Evolutionary conservation across 2,329 filamentous ascomycete genomes (phyloP), one percentile per base, ranked within the genome.

Genomic region (Monosporascus cannonballus): DNA sequence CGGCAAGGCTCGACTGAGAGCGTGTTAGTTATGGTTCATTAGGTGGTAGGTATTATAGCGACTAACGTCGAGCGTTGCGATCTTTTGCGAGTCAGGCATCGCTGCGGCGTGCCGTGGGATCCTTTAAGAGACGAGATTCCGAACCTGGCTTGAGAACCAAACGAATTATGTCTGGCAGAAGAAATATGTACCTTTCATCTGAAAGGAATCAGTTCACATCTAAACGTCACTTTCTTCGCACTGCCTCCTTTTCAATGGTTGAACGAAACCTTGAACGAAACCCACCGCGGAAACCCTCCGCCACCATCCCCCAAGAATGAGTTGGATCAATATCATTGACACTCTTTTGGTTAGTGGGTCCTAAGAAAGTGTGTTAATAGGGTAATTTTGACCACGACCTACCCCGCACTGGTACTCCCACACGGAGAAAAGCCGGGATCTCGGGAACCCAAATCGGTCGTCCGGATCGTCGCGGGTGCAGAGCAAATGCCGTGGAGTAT

Each of bases 1-100:
- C 79, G 54, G 80, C 77, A 56, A 90, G 79, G 34, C 85, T 82
- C 53, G 80, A 75, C 86, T 90, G 56, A 8, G 48, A 17, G 24
- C 49, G 1, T 1, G 44, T 61, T 45, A 61, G 51, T 17, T 41
- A 27, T 25, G 15, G 6, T 25, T 15, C 9, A 22, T 44, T 4
- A 11, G 3, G 30, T 36, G 14, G 6, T 6, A 17, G 37, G 9
- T 14, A 25, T 4, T 5, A 30, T 9, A 46, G 7, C 46, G 25
- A 54, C 65, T 59, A 34, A 67, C 66, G 51, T 67, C 66, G 38
- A 67, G 61, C 49, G 58, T 62, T 24, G 63, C 63, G 48, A 68
- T 57, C 46, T 63, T 56, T n/a, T 47, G 46, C 9, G 56, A 44
- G 38, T 59, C 53, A 37, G 61, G 48, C 64, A 67, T 67, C 11